A percentile compares a stretch with the other conserved stretches of the same genome.
phyloP scores from a whole-genome alignment of 2,329 filamentous ascomycete species.

The Cephalotrichum gorgonifer region DNA sequence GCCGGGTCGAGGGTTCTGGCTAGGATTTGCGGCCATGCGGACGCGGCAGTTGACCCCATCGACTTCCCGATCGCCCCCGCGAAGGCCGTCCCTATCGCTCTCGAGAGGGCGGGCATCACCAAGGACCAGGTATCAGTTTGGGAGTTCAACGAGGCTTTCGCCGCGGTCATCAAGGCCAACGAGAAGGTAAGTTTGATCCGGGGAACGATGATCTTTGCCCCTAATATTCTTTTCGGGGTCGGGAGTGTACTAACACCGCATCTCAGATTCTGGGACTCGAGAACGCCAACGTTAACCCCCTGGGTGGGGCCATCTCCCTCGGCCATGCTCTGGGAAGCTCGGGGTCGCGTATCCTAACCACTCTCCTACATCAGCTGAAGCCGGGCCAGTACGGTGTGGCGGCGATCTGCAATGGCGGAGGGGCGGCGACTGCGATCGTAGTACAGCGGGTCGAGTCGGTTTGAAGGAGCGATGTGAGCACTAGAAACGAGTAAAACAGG shows the following conservation, averaged over 20 bases:
- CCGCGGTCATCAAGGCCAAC: slow-evolving; percentile 89
- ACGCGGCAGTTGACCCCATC: slow-evolving; percentile 82
- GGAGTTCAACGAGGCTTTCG: slow-evolving; percentile 99
- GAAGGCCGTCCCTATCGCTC: slow-evolving; percentile 81
- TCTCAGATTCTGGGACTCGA: slow-evolving; percentile 67
- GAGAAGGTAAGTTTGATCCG: slow-evolving; percentile 50
- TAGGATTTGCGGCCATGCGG: slow-evolving; percentile 72
- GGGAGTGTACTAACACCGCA: neutral
- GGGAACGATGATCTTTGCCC: neutral
- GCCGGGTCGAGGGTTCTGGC: slow-evolving; percentile 73
- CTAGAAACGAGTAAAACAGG: too few relatives aligned
- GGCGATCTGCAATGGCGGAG: slow-evolving; percentile 94
- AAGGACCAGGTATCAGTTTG: slow-evolving; percentile 88
- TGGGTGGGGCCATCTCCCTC: slow-evolving; percentile 84
- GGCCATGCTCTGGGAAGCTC: slow-evolving; percentile 92
- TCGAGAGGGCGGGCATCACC: slow-evolving; percentile 80
- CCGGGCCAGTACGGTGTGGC: slow-evolving; percentile 90
- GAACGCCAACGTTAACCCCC: slow-evolving; percentile 70
- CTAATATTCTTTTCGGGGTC: neutral
- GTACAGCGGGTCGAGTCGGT: slow-evolving; percentile 58
- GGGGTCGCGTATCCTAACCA: slow-evolving; percentile 81
- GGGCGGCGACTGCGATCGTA: slow-evolving; percentile 82
- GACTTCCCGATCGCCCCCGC: slow-evolving; percentile 92
- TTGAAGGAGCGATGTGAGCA: neutral
- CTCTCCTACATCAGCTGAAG: slow-evolving; percentile 82